A percentile compares a stretch with the other conserved stretches of the same genome.
Evolutionary conservation across 768 basidiomycete species (phyloP).

Genomic region (Lyophyllum decastes): DNA sequence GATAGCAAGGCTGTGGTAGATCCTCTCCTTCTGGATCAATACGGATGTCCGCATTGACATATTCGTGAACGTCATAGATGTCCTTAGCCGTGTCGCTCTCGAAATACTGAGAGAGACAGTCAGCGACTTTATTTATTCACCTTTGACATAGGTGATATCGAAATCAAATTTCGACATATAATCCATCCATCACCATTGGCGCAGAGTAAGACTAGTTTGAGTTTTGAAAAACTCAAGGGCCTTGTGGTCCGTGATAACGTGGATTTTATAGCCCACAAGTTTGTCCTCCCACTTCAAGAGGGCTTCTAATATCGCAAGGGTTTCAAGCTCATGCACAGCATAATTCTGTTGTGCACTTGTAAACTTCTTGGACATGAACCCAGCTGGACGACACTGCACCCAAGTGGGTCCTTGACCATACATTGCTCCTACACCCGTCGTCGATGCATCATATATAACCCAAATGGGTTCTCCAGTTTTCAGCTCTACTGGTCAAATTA

Average conservation of each 20-base stretch:
- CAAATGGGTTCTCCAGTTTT: background rate
- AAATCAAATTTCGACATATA: constrained; percentile 28
- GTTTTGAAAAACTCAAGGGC: background rate
- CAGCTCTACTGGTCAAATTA: background rate
- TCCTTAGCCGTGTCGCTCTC: constrained; percentile 22
- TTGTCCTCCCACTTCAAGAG: no score
- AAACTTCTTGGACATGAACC: no score
- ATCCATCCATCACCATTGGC: constrained; percentile 30
- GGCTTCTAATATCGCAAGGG: no score
- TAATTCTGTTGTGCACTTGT: no score
- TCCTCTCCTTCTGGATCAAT: background rate
- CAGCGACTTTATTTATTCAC: constrained; percentile 20
- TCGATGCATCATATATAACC: background rate
- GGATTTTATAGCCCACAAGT: no score
- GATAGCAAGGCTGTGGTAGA: no score
- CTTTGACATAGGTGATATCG: constrained; percentile 21
- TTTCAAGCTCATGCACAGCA: no score
- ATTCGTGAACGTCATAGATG: background rate
- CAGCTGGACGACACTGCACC: no score
- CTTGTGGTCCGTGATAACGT: background rate
- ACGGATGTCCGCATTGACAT: background rate
- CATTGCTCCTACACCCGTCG: no score
- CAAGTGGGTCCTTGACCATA: no score
- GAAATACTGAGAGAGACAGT: constrained; percentile 31
- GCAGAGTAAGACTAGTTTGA: constrained; percentile 1